These are phyloP conservation scores for Hymenochaete sp. DNA, from an alignment of 1,284 basidiomycete species.

Conservation along the genomic window DNA sequence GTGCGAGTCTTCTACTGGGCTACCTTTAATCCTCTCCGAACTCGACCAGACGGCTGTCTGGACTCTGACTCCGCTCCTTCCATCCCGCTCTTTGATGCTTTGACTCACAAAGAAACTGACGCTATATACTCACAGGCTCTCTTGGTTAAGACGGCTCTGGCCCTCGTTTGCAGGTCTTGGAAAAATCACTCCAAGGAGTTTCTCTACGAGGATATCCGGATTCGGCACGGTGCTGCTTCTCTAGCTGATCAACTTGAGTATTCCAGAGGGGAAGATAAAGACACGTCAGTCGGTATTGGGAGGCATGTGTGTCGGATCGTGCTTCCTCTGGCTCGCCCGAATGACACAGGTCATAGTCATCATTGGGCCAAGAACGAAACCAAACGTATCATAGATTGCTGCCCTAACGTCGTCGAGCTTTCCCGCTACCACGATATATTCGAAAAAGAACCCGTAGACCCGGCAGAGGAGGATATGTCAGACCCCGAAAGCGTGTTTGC, in stretches of 20 bases:
- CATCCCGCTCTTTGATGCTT: constrained; percentile 4
- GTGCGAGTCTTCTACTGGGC: constrained; percentile 11
- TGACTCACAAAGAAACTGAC: constrained; percentile 1
- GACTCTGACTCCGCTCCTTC: not conserved
- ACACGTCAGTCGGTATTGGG: not conserved
- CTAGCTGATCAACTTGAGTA: constrained; percentile 6
- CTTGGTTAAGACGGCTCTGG: not conserved
- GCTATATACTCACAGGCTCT: not conserved
- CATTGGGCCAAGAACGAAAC: constrained; percentile 5
- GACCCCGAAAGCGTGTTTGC: not conserved
- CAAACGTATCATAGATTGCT: constrained; percentile 6
- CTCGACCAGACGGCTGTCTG: no score
- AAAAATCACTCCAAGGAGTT: constrained; percentile 2
- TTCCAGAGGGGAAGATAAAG: not conserved
- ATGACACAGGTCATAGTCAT: not conserved
- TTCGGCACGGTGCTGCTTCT: constrained; percentile 1
- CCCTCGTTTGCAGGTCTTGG: constrained; percentile 7
- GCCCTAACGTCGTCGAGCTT: constrained; percentile 7
- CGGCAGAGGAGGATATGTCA: not conserved
- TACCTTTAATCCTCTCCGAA: constrained; percentile 3
- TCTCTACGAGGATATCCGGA: constrained; percentile 12
- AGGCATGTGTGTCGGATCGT: constrained; percentile 3
- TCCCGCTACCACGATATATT: constrained; percentile 6
- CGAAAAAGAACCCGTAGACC: not conserved
- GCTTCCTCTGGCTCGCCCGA: not conserved